These are phyloP conservation scores for Emericellopsis terricola DNA, from an alignment of 495 filamentous ascomycete species.

Conservation along the genomic window DNA sequence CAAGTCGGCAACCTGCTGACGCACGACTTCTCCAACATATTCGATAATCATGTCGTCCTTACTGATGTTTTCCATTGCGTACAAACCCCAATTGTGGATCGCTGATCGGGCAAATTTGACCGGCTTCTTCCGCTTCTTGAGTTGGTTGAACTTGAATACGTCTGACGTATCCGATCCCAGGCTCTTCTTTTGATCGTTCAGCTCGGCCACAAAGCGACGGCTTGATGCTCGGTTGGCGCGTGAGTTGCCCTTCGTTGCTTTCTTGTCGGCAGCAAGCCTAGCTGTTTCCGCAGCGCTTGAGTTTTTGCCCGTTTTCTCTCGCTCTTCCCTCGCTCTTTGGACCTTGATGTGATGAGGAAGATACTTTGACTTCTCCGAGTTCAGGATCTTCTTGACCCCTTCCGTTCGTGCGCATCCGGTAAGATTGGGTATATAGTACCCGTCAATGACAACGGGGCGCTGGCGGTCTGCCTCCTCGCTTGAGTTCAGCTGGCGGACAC, in stretches of 20 bases:
- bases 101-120: slow-evolving; percentile 95
- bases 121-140: slow-evolving; percentile 98
- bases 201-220: slow-evolving; percentile 78
- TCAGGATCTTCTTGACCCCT: slow-evolving; percentile 81
- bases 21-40: slow-evolving; percentile 94
- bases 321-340: slow-evolving; percentile 72
- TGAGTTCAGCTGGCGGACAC: slow-evolving; percentile 69
- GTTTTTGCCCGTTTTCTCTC: slow-evolving; percentile 56
- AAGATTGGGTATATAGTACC: slow-evolving; percentile 76
- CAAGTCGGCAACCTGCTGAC: slow-evolving; percentile 90
- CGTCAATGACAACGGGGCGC: slow-evolving; percentile 43
- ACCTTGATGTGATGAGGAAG: slow-evolving; percentile 94
- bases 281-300: slow-evolving; percentile 48
- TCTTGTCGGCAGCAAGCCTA: slow-evolving; percentile 60
- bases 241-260: slow-evolving; percentile 58
- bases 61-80: slow-evolving; percentile 91
- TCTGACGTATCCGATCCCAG: slow-evolving; percentile 74
- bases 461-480: slow-evolving; percentile 17
- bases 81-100: slow-evolving; percentile 97
- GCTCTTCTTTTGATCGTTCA: slow-evolving; percentile 82
- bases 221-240: slow-evolving; percentile 89
- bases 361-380: slow-evolving; percentile 95
- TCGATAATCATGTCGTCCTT: slow-evolving; percentile 99
- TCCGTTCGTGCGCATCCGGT: slow-evolving; percentile 82
- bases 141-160: slow-evolving; percentile 90